phyloP scores from a whole-genome alignment of 192 early-diverging fungal genomes.

The Coemansia sp. region DNA sequence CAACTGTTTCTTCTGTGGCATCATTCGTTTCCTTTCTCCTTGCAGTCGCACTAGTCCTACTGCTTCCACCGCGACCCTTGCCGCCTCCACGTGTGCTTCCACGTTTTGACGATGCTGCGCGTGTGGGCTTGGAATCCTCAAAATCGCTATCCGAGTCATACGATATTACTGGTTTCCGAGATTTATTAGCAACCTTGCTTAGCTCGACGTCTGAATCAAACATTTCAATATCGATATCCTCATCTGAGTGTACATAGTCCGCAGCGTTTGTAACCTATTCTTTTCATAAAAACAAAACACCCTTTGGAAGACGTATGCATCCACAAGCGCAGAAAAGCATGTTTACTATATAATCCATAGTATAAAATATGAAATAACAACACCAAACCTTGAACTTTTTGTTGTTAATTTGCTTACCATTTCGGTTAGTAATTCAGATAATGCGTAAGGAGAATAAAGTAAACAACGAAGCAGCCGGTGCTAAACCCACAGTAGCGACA shows the following conservation, averaged over 20 bases:
- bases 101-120: constrained; percentile 27
- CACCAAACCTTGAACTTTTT: neutral
- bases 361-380: neutral
- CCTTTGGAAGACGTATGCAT: neutral
- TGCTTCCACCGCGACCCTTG: constrained; percentile 38
- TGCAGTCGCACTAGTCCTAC: constrained; percentile 13
- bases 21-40: constrained; percentile 7
- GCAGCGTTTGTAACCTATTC: constrained; percentile 29
- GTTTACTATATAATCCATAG: neutral
- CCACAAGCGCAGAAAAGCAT: neutral
- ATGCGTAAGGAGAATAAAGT: neutral
- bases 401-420: constrained; percentile 2
- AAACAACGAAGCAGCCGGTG: neutral
- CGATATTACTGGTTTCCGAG: constrained; percentile 12
- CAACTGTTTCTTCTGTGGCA: constrained; percentile 7
- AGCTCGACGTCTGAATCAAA: constrained; percentile 55
- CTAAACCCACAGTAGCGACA: neutral
- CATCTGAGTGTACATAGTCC: constrained; percentile 48
- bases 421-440: constrained; percentile 1
- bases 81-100: constrained; percentile 26
- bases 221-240: constrained; percentile 57
- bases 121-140: constrained; percentile 28
- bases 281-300: neutral
- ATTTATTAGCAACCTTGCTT: constrained; percentile 19
- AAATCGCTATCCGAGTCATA: constrained; percentile 52